Percentiles rank a stretch among this genome's conserved stretches.
phyloP scores from a whole-genome alignment of 1,284 basidiomycete species.

The Pulveroboletus sp. region DNA sequence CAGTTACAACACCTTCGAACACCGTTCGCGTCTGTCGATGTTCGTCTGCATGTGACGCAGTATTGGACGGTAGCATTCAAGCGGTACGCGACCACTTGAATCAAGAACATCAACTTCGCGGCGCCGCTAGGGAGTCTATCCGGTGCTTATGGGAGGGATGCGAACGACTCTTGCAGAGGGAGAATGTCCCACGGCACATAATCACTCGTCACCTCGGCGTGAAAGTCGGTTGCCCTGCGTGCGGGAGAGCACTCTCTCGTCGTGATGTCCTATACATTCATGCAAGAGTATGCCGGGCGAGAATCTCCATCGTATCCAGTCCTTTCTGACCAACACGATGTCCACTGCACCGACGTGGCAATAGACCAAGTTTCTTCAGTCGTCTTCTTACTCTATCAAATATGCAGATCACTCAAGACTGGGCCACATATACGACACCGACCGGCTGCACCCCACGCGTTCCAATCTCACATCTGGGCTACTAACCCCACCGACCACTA shows the following conservation, averaged over 20 bases:
- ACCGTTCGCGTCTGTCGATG: background rate
- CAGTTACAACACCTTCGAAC: background rate
- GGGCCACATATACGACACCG: background rate
- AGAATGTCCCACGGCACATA: constrained; percentile 20
- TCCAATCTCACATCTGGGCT: background rate
- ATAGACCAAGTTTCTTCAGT: background rate
- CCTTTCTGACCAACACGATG: background rate
- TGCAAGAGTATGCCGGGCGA: constrained; percentile 3
- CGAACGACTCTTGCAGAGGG: constrained; percentile 3
- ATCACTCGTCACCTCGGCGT: constrained; percentile 14
- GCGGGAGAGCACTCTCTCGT: constrained; percentile 17
- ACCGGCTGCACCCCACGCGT: background rate
- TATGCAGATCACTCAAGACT: background rate
- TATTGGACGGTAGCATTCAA: background rate
- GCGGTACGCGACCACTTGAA: background rate
- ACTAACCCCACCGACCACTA: background rate
- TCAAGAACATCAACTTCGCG: background rate
- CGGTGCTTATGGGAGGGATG: background rate
- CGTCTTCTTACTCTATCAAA: background rate
- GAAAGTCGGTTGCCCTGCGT: constrained; percentile 9
- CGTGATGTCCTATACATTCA: constrained; percentile 16
- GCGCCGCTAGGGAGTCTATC: background rate
- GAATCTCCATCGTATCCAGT: background rate
- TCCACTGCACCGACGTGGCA: background rate
- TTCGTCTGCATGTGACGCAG: background rate